Percentiles rank a stretch among this genome's conserved stretches.
Evolutionary conservation across 371 early-diverging fungal genomes (phyloP).

Genomic region (Basidiobolus meristosporus): DNA sequence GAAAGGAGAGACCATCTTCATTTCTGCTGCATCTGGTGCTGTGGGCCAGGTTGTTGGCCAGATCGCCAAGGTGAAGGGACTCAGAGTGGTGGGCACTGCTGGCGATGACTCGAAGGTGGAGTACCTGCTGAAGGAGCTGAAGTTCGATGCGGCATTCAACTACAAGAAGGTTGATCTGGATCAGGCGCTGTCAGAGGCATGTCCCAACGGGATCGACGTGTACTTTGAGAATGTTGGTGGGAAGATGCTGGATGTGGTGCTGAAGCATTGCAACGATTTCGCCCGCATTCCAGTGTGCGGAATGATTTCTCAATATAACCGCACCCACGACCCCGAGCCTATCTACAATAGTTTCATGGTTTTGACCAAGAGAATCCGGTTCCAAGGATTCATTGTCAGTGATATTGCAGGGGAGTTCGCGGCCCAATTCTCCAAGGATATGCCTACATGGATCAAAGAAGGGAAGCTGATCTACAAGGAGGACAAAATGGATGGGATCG

Average conservation of each 20-base stretch:
- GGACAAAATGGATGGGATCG: too few species aligned
- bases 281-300: too few species aligned
- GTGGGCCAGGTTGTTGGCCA: slow-evolving; percentile 49
- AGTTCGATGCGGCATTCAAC: too few species aligned
- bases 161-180: too few species aligned
- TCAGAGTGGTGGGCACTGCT: slow-evolving; percentile 38
- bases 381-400: slow-evolving; percentile 32
- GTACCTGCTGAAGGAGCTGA: too few species aligned
- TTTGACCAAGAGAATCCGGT: slow-evolving; percentile 18
- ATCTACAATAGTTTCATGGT: slow-evolving; percentile 20
- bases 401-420: slow-evolving; percentile 14
- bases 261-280: too few species aligned
- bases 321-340: slow-evolving; percentile 14
- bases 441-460: slow-evolving; percentile 14
- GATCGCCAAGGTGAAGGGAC: slow-evolving; percentile 29
- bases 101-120: slow-evolving; percentile 48
- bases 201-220: too few species aligned
- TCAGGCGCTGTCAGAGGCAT: too few species aligned
- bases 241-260: too few species aligned
- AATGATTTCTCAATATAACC: slow-evolving; percentile 50
- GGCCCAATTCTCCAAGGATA: slow-evolving; percentile 18
- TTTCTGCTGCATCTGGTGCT: too few species aligned
- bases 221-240: too few species aligned
- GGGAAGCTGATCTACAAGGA: slow-evolving; percentile 25
- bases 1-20: too few species aligned